Conservation (phyloP, 805 yeast genomes). For the Sugiyamaella smithiae region DNA sequence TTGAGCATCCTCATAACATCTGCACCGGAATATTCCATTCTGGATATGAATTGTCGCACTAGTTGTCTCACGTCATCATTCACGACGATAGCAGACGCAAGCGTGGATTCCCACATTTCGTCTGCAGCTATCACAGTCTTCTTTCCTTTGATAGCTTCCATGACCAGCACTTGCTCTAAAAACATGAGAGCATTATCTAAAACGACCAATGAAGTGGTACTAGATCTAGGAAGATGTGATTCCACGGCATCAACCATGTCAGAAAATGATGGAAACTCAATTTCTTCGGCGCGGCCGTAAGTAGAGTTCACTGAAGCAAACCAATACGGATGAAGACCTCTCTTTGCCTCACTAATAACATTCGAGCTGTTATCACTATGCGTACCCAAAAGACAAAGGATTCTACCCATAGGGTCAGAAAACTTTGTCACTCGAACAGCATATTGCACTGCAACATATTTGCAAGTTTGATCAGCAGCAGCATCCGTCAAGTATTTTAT, state of each 20-base stretch:
- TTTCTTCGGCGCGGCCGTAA: constrained; percentile 28
- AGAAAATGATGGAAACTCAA: constrained; percentile 55
- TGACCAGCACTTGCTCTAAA: constrained; percentile 56
- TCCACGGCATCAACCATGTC: constrained; percentile 33
- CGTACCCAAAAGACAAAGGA: constrained; percentile 65
- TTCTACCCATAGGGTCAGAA: constrained; percentile 62
- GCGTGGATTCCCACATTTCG: constrained; percentile 67
- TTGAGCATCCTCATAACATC: constrained; percentile 30
- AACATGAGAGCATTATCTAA: constrained; percentile 47
- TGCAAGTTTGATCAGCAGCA: constrained; percentile 46
- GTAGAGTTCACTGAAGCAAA: constrained; percentile 50
- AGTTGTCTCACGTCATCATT: constrained; percentile 51
- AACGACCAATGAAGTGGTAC: constrained; percentile 14
- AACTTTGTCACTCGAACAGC: constrained; percentile 65
- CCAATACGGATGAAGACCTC: constrained; percentile 85
- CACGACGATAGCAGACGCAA: constrained; percentile 64
- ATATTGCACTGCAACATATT: constrained; percentile 64
- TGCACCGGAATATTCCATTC: background rate
- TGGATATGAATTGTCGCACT: constrained; percentile 26
- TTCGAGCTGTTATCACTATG: constrained; percentile 59
- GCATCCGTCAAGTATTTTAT: constrained; percentile 39
- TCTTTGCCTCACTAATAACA: constrained; percentile 71
- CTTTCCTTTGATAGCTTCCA: constrained; percentile 56
- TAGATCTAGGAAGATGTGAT: background rate
- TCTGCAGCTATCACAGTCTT: constrained; percentile 61